Base-by-base conservation (phyloP, 2,329 filamentous ascomycete genomes). In the Hymenoscyphus fraxineus region DNA sequence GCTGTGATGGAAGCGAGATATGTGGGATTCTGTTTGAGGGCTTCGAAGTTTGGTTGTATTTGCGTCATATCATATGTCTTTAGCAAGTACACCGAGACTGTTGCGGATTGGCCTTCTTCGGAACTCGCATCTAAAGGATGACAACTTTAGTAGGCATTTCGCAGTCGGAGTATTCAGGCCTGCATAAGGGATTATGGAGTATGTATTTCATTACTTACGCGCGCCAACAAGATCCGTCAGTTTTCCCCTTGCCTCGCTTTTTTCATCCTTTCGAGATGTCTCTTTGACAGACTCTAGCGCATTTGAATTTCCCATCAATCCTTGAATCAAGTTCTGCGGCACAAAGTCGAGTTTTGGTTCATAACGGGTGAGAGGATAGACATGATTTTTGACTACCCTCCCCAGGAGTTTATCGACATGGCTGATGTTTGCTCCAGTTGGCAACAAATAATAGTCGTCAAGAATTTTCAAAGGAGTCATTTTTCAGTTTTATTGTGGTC, bases 41-140 rank as follows among this genome's bases (percentile, higher is more conserved):
- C 31, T 6, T 31, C 54, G 27, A 57, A 57, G n/a, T 32, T 35
- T 4, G 12, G 54, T 16, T 32, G 15, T 16, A 57, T 57, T 38
- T 57, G 54, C 54, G 54, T 57, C 54, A 57, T 57, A 19, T 57
- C 54, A 27, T 57, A 57, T 57, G 54, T 57, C 32, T 57, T 57
- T 2, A 57, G 54, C 54, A 35, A 16, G 54, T 57, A 57, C 54
- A 57, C 27, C 6, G 54, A 31, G 32, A 57, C 54, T 4, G 9
- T 19, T 12, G 54, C 54, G 32, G 54, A 57, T 35, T 31, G 27
- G 5, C 27, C 54, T 32, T 32, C 54, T 38, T 35, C 27, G 12
- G 6, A n/a, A 12, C n/a, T 47, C 44, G 44, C 44, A 47, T 47
- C 32, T 35, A 35, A 35, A 9, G 9, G 32, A 35, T 6, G 9